These are phyloP conservation scores for Curvularia sp. DNA, from an alignment of 2,329 filamentous ascomycete species.

Conservation along the genomic window DNA sequence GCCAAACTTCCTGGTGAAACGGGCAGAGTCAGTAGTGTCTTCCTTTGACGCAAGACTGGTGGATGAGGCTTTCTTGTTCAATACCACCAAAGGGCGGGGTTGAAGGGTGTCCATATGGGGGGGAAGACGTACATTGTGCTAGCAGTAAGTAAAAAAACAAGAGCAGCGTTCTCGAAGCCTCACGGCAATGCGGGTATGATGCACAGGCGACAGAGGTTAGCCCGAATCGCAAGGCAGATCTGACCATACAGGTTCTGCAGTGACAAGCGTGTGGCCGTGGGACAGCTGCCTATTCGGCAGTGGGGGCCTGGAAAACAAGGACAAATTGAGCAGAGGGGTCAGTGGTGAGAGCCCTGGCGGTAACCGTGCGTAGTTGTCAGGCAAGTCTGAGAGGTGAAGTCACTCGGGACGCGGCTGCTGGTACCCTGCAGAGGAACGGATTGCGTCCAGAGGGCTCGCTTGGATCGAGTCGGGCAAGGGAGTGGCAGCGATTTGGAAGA, in stretches of 20 bases:
- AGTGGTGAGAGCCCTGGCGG: constrained; percentile 24
- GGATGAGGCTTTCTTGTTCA: constrained; percentile 45
- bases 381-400: constrained; percentile 39
- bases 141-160: constrained; percentile 31
- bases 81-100: constrained; percentile 36
- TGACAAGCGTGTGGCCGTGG: constrained; percentile 38
- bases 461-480: constrained; percentile 30
- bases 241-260: constrained; percentile 45
- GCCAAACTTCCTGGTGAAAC: constrained; percentile 87
- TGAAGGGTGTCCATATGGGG: constrained; percentile 44
- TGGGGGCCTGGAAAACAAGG: constrained; percentile 36
- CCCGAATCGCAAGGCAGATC: constrained; percentile 30
- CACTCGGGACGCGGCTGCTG: constrained; percentile 32
- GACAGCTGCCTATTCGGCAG: constrained; percentile 38
- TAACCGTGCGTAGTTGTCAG: constrained; percentile 40
- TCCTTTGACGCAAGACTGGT: constrained; percentile 48
- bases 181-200: constrained; percentile 34
- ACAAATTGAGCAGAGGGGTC: constrained; percentile 32
- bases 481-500: constrained; percentile 34
- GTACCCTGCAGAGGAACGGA: constrained; percentile 28
- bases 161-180: constrained; percentile 27
- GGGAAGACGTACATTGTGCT: constrained; percentile 49
- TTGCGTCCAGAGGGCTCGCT: constrained; percentile 37
- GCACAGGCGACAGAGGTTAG: constrained; percentile 42
- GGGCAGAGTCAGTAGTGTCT: constrained; percentile 48